Conservation (phyloP, 495 filamentous ascomycete genomes). For the Daldinia vernicosa region DNA sequence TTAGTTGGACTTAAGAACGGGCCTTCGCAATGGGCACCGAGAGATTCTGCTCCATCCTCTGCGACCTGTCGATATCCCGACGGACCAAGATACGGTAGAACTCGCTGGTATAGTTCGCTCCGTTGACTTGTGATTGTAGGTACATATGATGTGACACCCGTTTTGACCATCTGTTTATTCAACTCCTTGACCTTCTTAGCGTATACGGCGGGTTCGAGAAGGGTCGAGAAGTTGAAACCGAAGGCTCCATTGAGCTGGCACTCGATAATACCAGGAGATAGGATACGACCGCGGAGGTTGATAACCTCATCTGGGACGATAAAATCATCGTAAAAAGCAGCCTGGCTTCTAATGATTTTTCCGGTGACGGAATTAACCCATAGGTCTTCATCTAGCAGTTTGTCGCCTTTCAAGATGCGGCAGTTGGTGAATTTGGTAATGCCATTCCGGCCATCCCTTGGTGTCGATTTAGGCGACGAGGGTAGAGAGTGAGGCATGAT, state of each 20-base stretch:
- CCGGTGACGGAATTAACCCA: conserved; percentile 81
- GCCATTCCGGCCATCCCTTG: conserved; percentile 50
- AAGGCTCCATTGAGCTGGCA: conserved; percentile 87
- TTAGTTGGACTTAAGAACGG: conserved; percentile 77
- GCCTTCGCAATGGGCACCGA: conserved; percentile 86
- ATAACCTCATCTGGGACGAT: conserved; percentile 66
- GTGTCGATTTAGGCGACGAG: conserved; percentile 47
- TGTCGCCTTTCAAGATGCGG: conserved; percentile 68
- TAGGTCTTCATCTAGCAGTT: conserved; percentile 74
- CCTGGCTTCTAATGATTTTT: conserved; percentile 78
- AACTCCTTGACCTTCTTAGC: conserved; percentile 70
- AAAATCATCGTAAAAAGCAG: conserved; percentile 76
- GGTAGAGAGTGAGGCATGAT: conserved; percentile 48
- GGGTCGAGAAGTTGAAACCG: conserved; percentile 83
- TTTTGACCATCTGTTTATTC: conserved; percentile 72
- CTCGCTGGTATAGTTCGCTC: conserved; percentile 75
- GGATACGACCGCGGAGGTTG: conserved; percentile 78
- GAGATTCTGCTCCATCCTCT: conserved; percentile 75
- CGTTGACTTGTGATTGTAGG: conserved; percentile 78
- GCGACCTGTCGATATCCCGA: conserved; percentile 62
- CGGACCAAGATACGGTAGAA: conserved; percentile 76
- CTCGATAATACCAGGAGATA: conserved; percentile 85
- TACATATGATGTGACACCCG: conserved; percentile 84
- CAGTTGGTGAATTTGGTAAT: conserved; percentile 89
- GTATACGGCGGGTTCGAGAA: conserved; percentile 73